Conservation (phyloP, 1,139 yeast genomes). For the Geotrichum candidum region DNA sequence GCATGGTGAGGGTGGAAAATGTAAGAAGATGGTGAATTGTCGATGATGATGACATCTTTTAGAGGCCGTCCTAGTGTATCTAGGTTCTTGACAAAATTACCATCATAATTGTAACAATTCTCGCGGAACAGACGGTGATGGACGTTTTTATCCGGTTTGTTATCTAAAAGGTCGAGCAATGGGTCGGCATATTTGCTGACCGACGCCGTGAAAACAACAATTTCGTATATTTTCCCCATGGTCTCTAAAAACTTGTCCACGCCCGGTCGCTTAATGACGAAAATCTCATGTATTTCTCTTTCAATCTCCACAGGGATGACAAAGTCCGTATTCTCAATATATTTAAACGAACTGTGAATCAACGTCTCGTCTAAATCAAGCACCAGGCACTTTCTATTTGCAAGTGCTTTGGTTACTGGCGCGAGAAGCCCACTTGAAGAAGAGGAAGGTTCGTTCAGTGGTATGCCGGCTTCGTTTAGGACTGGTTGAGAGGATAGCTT, state of each 20-base stretch:
- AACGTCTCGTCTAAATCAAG: slow-evolving; percentile 93
- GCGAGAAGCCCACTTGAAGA: slow-evolving; percentile 48
- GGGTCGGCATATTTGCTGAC: slow-evolving; percentile 97
- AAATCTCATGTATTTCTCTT: slow-evolving; percentile 85
- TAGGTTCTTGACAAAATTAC: slow-evolving; percentile 88
- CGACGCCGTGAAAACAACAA: slow-evolving; percentile 94
- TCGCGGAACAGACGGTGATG: slow-evolving; percentile 94
- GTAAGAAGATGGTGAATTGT: slow-evolving; percentile 95
- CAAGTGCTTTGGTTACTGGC: slow-evolving; percentile 41
- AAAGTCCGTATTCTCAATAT: slow-evolving; percentile 86
- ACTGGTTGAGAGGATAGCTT: background rate
- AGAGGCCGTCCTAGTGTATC: slow-evolving; percentile 92
- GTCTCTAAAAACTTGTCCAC: slow-evolving; percentile 84
- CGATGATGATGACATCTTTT: slow-evolving; percentile 78
- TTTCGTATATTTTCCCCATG: slow-evolving; percentile 85
- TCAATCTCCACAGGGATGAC: slow-evolving; percentile 91
- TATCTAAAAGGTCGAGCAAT: slow-evolving; percentile 78
- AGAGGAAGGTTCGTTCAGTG: background rate
- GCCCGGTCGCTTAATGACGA: slow-evolving; percentile 95
- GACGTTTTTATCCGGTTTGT: slow-evolving; percentile 40
- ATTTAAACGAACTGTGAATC: slow-evolving; percentile 92
- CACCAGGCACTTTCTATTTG: slow-evolving; percentile 74
- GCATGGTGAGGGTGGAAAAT: slow-evolving; percentile 97
- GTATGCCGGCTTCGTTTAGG: slow-evolving; percentile 9
- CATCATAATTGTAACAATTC: slow-evolving; percentile 72